Evolutionary conservation across 2,329 filamentous ascomycete species (phyloP).

Genomic region (Pseudogymnoascus sp.): DNA sequence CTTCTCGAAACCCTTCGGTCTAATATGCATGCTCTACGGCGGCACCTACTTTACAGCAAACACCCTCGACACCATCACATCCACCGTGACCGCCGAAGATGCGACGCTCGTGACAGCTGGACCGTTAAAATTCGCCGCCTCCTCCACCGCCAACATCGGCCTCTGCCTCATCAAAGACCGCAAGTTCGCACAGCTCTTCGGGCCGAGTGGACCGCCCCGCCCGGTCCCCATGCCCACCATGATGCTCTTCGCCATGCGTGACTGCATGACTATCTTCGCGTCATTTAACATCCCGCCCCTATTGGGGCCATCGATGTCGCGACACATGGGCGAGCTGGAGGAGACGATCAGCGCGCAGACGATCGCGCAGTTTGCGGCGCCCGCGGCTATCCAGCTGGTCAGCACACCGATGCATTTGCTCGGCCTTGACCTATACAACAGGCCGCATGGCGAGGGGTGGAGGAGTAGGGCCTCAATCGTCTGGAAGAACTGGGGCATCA

Average conservation of each 20-base stretch:
- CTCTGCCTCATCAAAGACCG: conserved; percentile 87
- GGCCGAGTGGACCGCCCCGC: conserved; percentile 47
- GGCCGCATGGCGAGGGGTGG: conserved; percentile 34
- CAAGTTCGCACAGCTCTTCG: conserved; percentile 76
- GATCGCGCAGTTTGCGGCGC: conserved; percentile 71
- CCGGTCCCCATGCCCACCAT: conserved; percentile 65
- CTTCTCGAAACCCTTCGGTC: conserved; percentile 57
- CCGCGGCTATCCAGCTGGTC: conserved; percentile 68
- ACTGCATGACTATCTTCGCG: conserved; percentile 84
- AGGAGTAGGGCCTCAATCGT: conserved; percentile 59
- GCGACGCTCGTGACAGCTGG: conserved; percentile 63
- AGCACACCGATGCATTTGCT: conserved; percentile 80
- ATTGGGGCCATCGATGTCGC: conserved; percentile 61
- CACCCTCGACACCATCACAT: conserved; percentile 69
- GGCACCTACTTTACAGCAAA: conserved; percentile 89
- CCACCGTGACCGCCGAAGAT: conserved; percentile 51
- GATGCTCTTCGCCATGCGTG: conserved; percentile 70
- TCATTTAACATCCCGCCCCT: conserved; percentile 83
- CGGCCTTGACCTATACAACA: conserved; percentile 79
- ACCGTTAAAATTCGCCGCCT: conserved; percentile 71
- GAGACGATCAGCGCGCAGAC: conserved; percentile 46
- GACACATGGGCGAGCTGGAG: conserved; percentile 46
- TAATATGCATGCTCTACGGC: conserved; percentile 71
- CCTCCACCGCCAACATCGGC: conserved; percentile 73
- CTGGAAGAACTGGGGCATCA: conserved; percentile 68